Percentiles rank a stretch among this genome's conserved stretches.
Evolutionary conservation across 163 green algal species (phyloP).

Genomic region (Chlamydomonas reinhardtii): DNA sequence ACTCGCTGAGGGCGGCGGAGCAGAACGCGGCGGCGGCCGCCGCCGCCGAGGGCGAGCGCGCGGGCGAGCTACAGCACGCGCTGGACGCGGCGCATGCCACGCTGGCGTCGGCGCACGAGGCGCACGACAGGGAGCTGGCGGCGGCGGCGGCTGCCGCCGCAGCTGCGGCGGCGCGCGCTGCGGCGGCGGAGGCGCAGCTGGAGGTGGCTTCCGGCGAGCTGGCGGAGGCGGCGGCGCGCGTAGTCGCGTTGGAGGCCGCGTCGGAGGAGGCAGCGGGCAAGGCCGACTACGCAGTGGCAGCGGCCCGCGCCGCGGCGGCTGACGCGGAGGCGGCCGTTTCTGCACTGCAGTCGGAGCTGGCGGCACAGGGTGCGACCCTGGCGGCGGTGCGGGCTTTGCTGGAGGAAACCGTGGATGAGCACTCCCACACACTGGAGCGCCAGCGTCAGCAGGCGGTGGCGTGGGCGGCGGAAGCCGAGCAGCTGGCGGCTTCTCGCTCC

Average conservation of each 20-base stretch:
- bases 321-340: not conserved
- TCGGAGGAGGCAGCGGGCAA: not conserved
- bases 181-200: conserved; percentile 1
- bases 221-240: not conserved
- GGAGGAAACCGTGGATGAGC: not conserved
- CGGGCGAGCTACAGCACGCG: conserved; percentile 2
- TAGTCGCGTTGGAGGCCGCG: not conserved
- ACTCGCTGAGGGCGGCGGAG: conserved; percentile 21
- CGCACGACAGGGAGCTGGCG: not conserved
- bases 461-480: not conserved
- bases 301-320: not conserved
- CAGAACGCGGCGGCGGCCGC: conserved; percentile 3
- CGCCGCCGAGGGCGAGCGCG: conserved; percentile 12
- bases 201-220: not conserved
- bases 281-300: not conserved
- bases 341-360: conserved; percentile 1
- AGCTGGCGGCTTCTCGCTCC: not conserved
- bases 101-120: conserved; percentile 29
- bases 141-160: not conserved
- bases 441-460: not conserved
- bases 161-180: not conserved
- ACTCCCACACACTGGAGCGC: not conserved
- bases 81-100: conserved; percentile 10
- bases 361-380: not conserved
- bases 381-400: not conserved